These are phyloP conservation scores for Sarocladium brachiariae DNA, from an alignment of 2,329 filamentous ascomycete genomes.

Conservation along the genomic window DNA sequence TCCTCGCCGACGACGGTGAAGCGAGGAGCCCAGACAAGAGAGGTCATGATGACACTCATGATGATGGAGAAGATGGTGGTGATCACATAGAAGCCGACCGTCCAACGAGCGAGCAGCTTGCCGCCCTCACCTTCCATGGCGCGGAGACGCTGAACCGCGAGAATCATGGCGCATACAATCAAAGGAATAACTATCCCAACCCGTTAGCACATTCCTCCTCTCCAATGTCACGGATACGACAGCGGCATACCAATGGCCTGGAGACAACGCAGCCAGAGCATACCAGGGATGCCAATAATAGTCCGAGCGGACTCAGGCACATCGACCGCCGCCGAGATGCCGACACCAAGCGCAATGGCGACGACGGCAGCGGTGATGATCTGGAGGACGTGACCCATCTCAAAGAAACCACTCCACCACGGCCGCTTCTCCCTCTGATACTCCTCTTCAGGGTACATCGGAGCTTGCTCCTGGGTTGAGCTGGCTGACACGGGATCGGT, in stretches of 20 bases:
- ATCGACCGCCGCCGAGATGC: conserved; percentile 34
- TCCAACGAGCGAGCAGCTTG: conserved; percentile 36
- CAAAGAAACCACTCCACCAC: conserved; percentile 26
- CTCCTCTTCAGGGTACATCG: conserved; percentile 11
- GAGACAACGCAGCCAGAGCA: conserved; percentile 42
- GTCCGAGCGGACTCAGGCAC: conserved; percentile 34
- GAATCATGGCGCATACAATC: conserved; percentile 8
- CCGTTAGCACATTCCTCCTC: not conserved
- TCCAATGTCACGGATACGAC: not conserved
- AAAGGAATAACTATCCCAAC: conserved; percentile 28
- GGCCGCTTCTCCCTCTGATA: conserved; percentile 20
- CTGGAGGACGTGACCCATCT: conserved; percentile 36
- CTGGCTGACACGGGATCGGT: conserved; percentile 16
- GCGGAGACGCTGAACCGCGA: conserved; percentile 16
- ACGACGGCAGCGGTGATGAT: conserved; percentile 41
- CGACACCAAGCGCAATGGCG: conserved; percentile 41
- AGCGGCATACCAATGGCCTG: conserved; percentile 36
- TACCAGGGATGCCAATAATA: conserved; percentile 40
- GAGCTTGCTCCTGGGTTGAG: conserved; percentile 13
- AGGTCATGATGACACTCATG: conserved; percentile 37
- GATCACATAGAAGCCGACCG: conserved; percentile 40
- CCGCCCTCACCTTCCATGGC: conserved; percentile 35
- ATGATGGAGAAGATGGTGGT: conserved; percentile 44
- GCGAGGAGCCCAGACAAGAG: conserved; percentile 39
- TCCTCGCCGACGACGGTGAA: conserved; percentile 31